A percentile compares a stretch with the other conserved stretches of the same genome.
phyloP scores from a whole-genome alignment of 2,329 filamentous ascomycete genomes.

The Fusarium longipes region DNA sequence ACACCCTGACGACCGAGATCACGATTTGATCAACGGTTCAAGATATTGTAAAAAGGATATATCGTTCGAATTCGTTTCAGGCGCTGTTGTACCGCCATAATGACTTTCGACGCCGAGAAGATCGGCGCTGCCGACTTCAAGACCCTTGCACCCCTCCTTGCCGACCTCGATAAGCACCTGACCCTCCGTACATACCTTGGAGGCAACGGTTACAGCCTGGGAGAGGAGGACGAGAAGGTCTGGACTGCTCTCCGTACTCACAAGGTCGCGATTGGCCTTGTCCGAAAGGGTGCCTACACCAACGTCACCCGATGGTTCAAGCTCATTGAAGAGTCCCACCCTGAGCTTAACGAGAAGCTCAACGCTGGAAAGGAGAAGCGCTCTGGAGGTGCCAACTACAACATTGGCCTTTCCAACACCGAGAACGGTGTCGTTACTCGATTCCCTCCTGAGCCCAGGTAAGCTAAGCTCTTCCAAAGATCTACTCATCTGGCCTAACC shows the following conservation, averaged over 20 bases:
- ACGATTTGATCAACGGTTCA: background rate
- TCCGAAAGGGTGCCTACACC: conserved; percentile 80
- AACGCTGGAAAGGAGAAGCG: conserved; percentile 68
- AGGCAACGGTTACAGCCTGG: conserved; percentile 81
- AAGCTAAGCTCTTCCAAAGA: conserved; percentile 50
- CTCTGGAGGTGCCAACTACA: conserved; percentile 87
- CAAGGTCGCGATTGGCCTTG: conserved; percentile 82
- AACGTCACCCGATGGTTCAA: conserved; percentile 89
- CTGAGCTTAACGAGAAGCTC: conserved; percentile 77
- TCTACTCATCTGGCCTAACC: conserved; percentile 20
- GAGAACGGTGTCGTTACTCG: conserved; percentile 91
- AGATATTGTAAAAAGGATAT: background rate
- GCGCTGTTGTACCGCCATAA: conserved; percentile 22
- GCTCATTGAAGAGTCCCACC: conserved; percentile 84
- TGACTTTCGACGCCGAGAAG: conserved; percentile 46
- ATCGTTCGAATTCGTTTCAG: background rate
- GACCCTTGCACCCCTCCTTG: conserved; percentile 77
- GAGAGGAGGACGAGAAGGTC: conserved; percentile 81
- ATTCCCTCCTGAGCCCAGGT: conserved; percentile 94
- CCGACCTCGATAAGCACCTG: conserved; percentile 86
- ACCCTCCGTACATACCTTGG: conserved; percentile 89
- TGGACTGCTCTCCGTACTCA: conserved; percentile 88
- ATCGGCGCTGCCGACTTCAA: conserved; percentile 72
- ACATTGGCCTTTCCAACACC: conserved; percentile 85
- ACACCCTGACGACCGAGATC: conserved; percentile 2